Conservation (phyloP, 495 filamentous ascomycete genomes). For the Penicillium daleae region DNA sequence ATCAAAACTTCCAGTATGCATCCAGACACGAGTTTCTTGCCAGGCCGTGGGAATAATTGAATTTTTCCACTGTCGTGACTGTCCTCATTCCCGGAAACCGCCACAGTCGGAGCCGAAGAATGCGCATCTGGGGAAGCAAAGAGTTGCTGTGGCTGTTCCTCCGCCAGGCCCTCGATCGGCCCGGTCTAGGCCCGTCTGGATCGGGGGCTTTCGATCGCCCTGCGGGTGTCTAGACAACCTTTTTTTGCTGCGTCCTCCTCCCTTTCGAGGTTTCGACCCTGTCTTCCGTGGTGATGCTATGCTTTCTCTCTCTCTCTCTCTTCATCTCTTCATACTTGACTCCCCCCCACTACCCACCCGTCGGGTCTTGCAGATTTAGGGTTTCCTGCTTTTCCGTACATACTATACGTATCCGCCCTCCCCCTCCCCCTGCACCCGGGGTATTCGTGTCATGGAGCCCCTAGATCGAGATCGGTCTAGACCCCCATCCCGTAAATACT, state of each 20-base stretch:
- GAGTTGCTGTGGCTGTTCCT: not conserved
- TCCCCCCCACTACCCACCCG: not conserved
- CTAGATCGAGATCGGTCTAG: too few relatives aligned
- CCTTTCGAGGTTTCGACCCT: too few relatives aligned
- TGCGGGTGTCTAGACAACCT: too few relatives aligned
- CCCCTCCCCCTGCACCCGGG: too few relatives aligned
- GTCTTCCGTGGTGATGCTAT: not conserved
- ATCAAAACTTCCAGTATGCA: not conserved
- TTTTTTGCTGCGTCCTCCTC: too few relatives aligned
- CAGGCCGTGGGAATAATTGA: too few relatives aligned
- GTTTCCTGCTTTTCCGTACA: not conserved
- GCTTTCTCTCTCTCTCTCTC: not conserved
- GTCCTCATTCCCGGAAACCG: too few relatives aligned
- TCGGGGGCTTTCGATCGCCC: conserved; percentile 2
- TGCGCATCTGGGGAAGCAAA: conserved; percentile 26
- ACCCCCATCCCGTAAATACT: too few relatives aligned
- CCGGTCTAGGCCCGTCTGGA: conserved; percentile 29
- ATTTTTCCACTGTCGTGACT: too few relatives aligned
- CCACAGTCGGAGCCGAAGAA: conserved; percentile 27
- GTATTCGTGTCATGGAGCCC: too few relatives aligned
- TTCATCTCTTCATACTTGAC: not conserved
- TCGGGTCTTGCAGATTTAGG: conserved; percentile 5
- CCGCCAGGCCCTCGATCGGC: conserved; percentile 25
- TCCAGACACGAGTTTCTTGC: not conserved
- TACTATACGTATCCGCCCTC: too few relatives aligned